Percentiles rank a stretch among this genome's conserved stretches.
Conservation (phyloP, 805 yeast genomes). For the Pichia californica region DNA sequence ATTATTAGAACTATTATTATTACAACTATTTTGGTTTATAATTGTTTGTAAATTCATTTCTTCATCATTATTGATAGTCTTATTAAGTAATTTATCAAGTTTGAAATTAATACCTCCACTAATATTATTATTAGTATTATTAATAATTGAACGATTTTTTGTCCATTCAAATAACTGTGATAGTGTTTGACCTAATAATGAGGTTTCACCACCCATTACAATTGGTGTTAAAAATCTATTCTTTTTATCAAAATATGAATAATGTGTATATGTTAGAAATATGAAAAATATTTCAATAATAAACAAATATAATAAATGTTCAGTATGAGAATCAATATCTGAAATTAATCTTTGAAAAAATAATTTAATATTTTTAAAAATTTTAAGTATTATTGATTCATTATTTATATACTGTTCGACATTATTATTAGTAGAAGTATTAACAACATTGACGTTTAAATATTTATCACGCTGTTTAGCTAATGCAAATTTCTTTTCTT, state of each 20-base stretch:
- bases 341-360: not conserved
- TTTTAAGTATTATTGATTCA: too few relatives aligned
- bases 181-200: conserved; percentile 13
- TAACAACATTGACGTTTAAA: not conserved
- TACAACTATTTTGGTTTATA: too few relatives aligned
- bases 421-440: too few relatives aligned
- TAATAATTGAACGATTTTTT: not conserved
- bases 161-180: conserved; percentile 7
- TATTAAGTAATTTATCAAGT: too few relatives aligned
- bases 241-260: conserved; percentile 10
- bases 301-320: conserved; percentile 10
- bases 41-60: not conserved
- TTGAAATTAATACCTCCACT: too few relatives aligned
- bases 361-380: not conserved
- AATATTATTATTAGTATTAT: not conserved
- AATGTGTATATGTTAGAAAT: conserved; percentile 13
- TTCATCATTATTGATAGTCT: not conserved
- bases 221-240: conserved; percentile 14
- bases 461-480: conserved; percentile 9
- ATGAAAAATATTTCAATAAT: conserved; percentile 12
- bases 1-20: too few relatives aligned
- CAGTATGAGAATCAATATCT: conserved; percentile 6
- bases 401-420: too few relatives aligned
- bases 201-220: conserved; percentile 14
- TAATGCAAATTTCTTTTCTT: conserved; percentile 1